phyloP scores from a whole-genome alignment of 345 rosid genomes.

The Noccaea caerulescens region DNA sequence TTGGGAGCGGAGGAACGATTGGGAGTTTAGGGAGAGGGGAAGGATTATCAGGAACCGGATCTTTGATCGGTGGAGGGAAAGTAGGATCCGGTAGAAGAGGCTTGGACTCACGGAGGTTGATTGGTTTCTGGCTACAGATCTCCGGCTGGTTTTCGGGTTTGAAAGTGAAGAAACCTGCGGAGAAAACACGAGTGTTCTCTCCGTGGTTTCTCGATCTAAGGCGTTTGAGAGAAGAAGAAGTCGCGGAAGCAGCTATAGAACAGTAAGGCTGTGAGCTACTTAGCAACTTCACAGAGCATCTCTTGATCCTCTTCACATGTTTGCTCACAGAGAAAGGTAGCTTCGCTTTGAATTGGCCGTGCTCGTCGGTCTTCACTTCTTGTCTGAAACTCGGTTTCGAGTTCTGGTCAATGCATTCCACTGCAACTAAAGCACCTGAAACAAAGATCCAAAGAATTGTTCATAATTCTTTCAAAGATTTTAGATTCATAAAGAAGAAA shows the following conservation, averaged over 20 bases:
- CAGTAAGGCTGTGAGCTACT: conserved; percentile 78
- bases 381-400: conserved; percentile 52
- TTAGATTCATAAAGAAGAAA: conserved; percentile 12
- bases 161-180: conserved; percentile 91
- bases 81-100: conserved; percentile 27
- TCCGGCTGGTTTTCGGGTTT: conserved; percentile 69
- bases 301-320: conserved; percentile 66
- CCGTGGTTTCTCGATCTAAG: conserved; percentile 60
- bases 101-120: conserved; percentile 28
- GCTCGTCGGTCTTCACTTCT: conserved; percentile 69
- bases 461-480: conserved; percentile 1
- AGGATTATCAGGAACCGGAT: conserved; percentile 48
- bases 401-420: conserved; percentile 66
- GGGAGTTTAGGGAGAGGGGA: conserved; percentile 61
- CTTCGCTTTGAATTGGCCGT: conserved; percentile 67
- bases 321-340: conserved; percentile 71
- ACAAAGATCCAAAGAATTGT: background rate
- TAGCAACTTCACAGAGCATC: conserved; percentile 69
- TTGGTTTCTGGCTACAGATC: conserved; percentile 66
- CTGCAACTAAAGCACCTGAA: conserved; percentile 80
- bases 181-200: conserved; percentile 56
- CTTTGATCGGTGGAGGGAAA: conserved; percentile 54
- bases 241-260: conserved; percentile 69
- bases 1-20: conserved; percentile 47
- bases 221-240: conserved; percentile 59